Evolutionary conservation across 139 green algal genomes (phyloP).

Genomic region (Zygnema cylindricum): DNA sequence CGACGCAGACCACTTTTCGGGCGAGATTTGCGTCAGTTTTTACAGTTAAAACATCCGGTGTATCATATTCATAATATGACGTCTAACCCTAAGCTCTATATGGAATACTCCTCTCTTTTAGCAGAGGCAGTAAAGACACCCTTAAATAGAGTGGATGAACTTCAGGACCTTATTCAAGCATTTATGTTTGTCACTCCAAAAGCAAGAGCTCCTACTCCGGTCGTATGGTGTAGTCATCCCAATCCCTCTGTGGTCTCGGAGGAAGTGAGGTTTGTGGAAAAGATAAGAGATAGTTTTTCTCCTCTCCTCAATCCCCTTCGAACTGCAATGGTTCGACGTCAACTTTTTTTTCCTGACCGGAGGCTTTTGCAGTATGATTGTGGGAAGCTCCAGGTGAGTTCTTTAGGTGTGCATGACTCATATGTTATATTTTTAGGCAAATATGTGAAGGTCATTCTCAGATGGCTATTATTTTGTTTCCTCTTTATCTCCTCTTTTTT

Average conservation of each 20-base stretch:
- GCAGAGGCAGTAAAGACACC: conserved; percentile 56
- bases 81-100: background rate
- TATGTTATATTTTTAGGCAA: no score
- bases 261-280: background rate
- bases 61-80: background rate
- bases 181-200: conserved; percentile 88
- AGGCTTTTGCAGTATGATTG: conserved; percentile 79
- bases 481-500: no score
- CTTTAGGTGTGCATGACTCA: no score
- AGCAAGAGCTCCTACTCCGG: conserved; percentile 70
- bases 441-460: no score
- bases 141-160: conserved; percentile 48
- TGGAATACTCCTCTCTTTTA: conserved; percentile 34
- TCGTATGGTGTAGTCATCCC: conserved; percentile 58
- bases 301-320: conserved; percentile 70
- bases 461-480: no score
- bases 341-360: conserved; percentile 96
- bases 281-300: conserved; percentile 42
- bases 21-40: conserved; percentile 50
- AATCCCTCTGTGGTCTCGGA: background rate
- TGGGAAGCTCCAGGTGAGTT: conserved; percentile 65
- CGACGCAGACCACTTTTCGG: conserved; percentile 40
- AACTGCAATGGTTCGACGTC: conserved; percentile 73
- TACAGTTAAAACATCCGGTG: conserved; percentile 26
- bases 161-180: conserved; percentile 70